Conservation (phyloP, 1,284 basidiomycete species). For the Fomitopsis betulina region DNA sequence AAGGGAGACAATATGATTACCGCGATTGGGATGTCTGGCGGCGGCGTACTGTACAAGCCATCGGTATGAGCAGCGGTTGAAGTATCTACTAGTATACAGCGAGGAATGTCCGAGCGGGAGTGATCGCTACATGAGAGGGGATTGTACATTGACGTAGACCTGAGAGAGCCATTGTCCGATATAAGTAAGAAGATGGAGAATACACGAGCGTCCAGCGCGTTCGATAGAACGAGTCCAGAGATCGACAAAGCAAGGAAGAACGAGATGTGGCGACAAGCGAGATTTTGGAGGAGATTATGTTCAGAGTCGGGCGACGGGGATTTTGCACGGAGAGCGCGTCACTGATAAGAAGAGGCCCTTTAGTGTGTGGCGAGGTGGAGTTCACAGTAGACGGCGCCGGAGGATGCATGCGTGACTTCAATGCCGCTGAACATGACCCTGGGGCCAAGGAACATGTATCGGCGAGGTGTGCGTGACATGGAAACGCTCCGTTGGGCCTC, state of each 20-base stretch:
- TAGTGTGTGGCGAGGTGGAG: slow-evolving; percentile 8
- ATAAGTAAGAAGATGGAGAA: not conserved
- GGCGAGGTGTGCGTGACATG: slow-evolving; percentile 2
- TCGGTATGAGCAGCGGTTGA: not conserved
- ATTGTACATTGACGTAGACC: not conserved
- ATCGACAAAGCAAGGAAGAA: not conserved
- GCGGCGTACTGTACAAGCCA: not conserved
- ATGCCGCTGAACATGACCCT: slow-evolving; percentile 14
- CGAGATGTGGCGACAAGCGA: not conserved
- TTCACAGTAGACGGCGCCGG: slow-evolving; percentile 10
- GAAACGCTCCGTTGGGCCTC: not conserved
- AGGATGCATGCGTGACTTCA: not conserved
- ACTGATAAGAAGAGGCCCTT: not conserved
- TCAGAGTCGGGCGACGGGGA: not conserved
- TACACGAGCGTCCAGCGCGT: not conserved
- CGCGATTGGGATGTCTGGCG: not conserved
- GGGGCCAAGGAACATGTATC: slow-evolving; percentile 5
- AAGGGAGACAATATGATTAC: no score
- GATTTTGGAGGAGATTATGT: not conserved
- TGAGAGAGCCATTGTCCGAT: not conserved
- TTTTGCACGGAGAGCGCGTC: not conserved
- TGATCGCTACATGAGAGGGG: not conserved
- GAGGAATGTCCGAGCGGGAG: not conserved
- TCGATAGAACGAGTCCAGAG: not conserved
- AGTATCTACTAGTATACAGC: not conserved